Conservation (phyloP, 345 rosid species). For the Acer yangbiense region DNA sequence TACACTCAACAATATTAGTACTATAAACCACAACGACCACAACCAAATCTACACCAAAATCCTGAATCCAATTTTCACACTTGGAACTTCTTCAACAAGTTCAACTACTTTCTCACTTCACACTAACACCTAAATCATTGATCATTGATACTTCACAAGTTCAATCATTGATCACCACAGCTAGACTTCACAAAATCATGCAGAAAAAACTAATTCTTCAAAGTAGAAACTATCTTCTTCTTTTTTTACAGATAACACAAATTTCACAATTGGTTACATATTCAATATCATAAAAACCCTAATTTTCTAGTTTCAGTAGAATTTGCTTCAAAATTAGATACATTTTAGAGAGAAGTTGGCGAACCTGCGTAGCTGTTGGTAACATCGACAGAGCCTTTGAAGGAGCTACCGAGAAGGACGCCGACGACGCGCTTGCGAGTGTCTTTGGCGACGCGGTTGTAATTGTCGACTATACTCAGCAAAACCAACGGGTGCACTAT, state of each 20-base stretch:
- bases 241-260: too few relatives aligned
- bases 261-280: neutral
- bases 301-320: neutral
- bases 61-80: neutral
- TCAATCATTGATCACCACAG: neutral
- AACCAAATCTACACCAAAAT: neutral
- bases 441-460: slow-evolving; percentile 90
- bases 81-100: neutral
- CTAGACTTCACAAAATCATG: neutral
- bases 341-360: too few relatives aligned
- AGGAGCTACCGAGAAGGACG: slow-evolving; percentile 72
- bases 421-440: slow-evolving; percentile 88
- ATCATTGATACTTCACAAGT: too few relatives aligned
- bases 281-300: neutral
- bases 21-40: neutral
- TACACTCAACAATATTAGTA: neutral
- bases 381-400: slow-evolving; percentile 84
- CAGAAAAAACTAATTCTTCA: too few relatives aligned
- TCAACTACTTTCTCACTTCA: neutral
- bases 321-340: too few relatives aligned
- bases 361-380: slow-evolving; percentile 93
- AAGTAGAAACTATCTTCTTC: too few relatives aligned
- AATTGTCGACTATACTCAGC: slow-evolving; percentile 95
- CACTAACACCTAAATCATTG: too few relatives aligned
- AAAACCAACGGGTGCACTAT: slow-evolving; percentile 94